Evolutionary conservation across 2,329 filamentous ascomycete genomes (phyloP), one percentile per base, ranked within the genome.

Genomic region (Ceratocystis smalleyi): DNA sequence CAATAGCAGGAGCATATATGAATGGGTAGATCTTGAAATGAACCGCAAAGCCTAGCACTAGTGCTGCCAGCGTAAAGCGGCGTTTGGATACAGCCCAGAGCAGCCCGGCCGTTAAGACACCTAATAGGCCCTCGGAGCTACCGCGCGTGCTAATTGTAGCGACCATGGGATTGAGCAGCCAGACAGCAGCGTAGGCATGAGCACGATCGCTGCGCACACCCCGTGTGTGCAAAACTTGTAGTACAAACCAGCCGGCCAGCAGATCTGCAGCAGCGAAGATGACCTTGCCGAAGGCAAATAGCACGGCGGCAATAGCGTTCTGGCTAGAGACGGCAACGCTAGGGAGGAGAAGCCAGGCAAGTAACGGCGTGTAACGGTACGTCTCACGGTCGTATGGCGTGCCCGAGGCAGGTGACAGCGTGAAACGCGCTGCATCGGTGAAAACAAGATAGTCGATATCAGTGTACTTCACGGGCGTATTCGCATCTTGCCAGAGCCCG

Each of bases 1-100:
- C 74, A 51, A 94, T 85, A 2, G 87, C 85, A 0, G 86, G 83
- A 1, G 89, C 92, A 74, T 99, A 99, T 67, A 99, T 89, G 74
- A 97, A 96, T 0, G 94, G 94, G 71, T 99, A 99, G 67, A 99
- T 97, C 79, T 99, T 99, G 76, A 99, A 95, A 75, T 99, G 94
- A 30, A 97, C 91, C 1, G 84, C 84, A 32, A 96, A 75, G 0
- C 94, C 94, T 2, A 99, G 78, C 35, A 97, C 73, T 2, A 85
- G 68, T 0, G 89, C 92, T 0, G 91, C 87, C 7, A 95, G 72
- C 0, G 75, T 71, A 19, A 87, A 76, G n/a, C 78, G 77, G 61
- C 79, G 79, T 62, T 81, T 77, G 68, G 91, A 76, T 0, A 88
- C 86, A 0, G 91, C 88, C 88, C 89, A 97, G 10, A 99, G 75